phyloP scores from a whole-genome alignment of 306 rosid genomes.

The Argentina anserina region DNA sequence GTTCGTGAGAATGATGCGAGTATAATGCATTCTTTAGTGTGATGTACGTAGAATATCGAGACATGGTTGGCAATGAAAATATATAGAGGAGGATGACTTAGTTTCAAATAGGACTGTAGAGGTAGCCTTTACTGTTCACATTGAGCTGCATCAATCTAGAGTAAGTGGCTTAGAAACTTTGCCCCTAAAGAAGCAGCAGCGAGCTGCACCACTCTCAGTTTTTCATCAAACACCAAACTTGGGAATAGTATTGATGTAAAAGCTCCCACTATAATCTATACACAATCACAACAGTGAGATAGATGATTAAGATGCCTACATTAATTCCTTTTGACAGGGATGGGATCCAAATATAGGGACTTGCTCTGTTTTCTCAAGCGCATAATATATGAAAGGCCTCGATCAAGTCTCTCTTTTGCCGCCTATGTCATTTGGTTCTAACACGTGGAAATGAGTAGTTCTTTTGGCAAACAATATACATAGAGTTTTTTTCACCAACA shows the following conservation, averaged over 20 bases:
- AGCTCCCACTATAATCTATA: neutral
- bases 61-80: neutral
- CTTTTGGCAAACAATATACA: neutral
- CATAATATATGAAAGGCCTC: conserved; percentile 1
- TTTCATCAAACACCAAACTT: neutral
- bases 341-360: neutral
- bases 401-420: neutral
- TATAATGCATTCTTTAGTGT: neutral
- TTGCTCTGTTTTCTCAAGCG: neutral
- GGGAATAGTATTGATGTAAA: neutral
- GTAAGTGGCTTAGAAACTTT: neutral
- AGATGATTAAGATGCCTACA: neutral
- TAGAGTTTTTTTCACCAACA: too few species aligned
- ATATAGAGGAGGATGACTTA: neutral
- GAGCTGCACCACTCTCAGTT: neutral
- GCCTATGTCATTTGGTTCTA: neutral
- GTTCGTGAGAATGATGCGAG: neutral
- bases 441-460: neutral
- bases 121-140: neutral
- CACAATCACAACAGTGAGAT: neutral
- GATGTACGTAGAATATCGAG: too few species aligned
- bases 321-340: neutral
- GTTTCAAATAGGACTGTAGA: neutral
- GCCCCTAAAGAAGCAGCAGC: conserved; percentile 14
- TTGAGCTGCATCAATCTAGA: neutral